phyloP scores from a whole-genome alignment of 805 yeast genomes.

The Yarrowia bubula region DNA sequence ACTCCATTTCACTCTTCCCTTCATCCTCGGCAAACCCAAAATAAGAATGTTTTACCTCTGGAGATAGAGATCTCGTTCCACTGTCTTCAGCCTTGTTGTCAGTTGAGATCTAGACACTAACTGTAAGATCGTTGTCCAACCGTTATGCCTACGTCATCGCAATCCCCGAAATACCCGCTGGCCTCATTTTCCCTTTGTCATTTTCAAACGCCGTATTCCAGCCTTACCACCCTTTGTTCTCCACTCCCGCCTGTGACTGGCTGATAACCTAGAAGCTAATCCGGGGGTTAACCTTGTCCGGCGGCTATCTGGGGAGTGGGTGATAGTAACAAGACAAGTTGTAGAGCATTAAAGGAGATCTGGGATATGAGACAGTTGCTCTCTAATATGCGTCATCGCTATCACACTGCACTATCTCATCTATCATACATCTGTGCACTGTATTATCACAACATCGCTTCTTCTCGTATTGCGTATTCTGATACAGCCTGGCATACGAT shows the following conservation, averaged over 20 bases:
- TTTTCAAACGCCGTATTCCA: neutral
- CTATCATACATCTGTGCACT: too few relatives aligned
- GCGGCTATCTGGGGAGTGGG: neutral
- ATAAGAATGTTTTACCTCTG: neutral
- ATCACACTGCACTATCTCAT: too few relatives aligned
- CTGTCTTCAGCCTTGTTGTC: too few relatives aligned
- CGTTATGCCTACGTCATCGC: too few relatives aligned
- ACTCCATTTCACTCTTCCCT: neutral
- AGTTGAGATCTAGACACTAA: too few relatives aligned
- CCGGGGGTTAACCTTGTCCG: neutral
- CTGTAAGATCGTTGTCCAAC: too few relatives aligned
- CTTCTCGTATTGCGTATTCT: too few relatives aligned
- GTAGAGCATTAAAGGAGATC: neutral
- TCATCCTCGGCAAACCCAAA: neutral
- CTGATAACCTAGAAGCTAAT: conserved; percentile 14
- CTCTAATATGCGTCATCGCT: neutral
- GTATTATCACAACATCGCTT: too few relatives aligned
- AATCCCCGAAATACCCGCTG: neutral
- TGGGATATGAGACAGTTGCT: neutral
- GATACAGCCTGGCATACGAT: too few relatives aligned
- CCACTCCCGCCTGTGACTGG: neutral
- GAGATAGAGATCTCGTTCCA: neutral
- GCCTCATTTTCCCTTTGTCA: neutral
- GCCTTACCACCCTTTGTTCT: neutral
- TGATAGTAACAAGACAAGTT: too few relatives aligned